phyloP scores from a whole-genome alignment of 139 green algal genomes.

The Axilococcus clingmanii region DNA sequence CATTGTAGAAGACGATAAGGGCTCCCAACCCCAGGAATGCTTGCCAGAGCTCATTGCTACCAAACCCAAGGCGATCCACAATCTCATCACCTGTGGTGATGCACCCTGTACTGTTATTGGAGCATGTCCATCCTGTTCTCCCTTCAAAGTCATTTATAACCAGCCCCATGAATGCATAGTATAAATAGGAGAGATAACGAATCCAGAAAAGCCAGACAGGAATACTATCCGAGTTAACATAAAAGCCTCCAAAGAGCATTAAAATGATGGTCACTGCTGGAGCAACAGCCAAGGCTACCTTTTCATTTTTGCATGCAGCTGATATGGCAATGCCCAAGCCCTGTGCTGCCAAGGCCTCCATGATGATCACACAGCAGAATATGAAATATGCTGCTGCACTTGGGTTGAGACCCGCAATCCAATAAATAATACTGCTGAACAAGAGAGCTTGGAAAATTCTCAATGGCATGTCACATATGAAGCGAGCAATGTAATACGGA shows the following conservation, averaged over 20 bases:
- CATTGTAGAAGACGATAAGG: constrained; percentile 17
- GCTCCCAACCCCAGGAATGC: constrained; percentile 15
- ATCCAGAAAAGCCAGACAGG: constrained; percentile 15
- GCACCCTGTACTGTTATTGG: background rate
- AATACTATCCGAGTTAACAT: constrained; percentile 3
- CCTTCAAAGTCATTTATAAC: constrained; percentile 40
- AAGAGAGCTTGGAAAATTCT: constrained; percentile 14
- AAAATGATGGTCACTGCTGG: constrained; percentile 38
- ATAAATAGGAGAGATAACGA: constrained; percentile 33
- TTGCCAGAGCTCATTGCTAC: constrained; percentile 18
- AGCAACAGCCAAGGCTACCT: constrained; percentile 36
- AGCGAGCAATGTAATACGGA: constrained; percentile 43
- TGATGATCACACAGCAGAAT: constrained; percentile 26
- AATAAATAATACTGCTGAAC: constrained; percentile 21
- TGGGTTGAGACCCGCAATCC: constrained; percentile 28
- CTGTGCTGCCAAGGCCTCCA: constrained; percentile 25
- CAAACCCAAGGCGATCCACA: constrained; percentile 14
- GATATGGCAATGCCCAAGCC: constrained; percentile 16
- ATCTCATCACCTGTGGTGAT: constrained; percentile 9
- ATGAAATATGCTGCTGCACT: constrained; percentile 36
- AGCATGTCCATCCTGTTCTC: constrained; percentile 2
- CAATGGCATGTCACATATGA: constrained; percentile 31
- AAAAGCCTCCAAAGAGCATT: constrained; percentile 37
- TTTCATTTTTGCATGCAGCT: constrained; percentile 8
- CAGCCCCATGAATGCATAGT: constrained; percentile 28